Evolutionary conservation across 2,329 filamentous ascomycete species (phyloP), one percentile per base, ranked within the genome.

Genomic region (Aspergillus eucalypticola): DNA sequence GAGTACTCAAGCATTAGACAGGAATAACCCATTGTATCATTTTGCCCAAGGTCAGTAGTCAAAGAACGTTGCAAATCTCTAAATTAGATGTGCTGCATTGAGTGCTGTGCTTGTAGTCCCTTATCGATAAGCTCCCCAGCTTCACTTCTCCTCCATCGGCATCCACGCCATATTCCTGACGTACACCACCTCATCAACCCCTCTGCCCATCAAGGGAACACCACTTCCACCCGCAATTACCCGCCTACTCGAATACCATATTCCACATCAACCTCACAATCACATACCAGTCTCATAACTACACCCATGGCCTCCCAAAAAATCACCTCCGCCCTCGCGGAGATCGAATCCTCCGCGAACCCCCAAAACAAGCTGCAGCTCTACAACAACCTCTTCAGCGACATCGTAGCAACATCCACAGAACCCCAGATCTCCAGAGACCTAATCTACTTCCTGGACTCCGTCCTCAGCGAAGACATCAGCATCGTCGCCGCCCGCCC

Each of bases 401-500:
- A 82, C 53, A 85, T 88, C 71, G 78, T 84, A 54, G 72, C 78
- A 11, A 78, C 78, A 59, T 69, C 74, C 10, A 73, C 78, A 7
- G 68, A 76, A 38, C 75, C 80, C 19, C 77, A 83, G 56, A 78
- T 86, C 50, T 73, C 82, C 58, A 74, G 83, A 61, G 87, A 93
- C 74, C 82, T 93, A 60, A 86, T 86, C 61, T 85, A 86, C 69
- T 88, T 91, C 66, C 81, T 88, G 57, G 83, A 88, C 68, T 85
- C 92, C 53, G 83, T 93, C 56, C 85, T 93, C 65, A 82, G 81
- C 65, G 87, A 90, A 68, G 83, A 83, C 21, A 83, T 93, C 56
- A 90, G 90, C 69, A 88, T 94, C 67, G 90, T 95, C n/a, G 83
- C 88, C 29, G 87, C 90, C 5, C 86, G 91, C 5, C 83, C 86